These are phyloP conservation scores for Tetrahymena elliotti DNA, from an alignment of 73 alveolate genomes.

Conservation along the genomic window DNA sequence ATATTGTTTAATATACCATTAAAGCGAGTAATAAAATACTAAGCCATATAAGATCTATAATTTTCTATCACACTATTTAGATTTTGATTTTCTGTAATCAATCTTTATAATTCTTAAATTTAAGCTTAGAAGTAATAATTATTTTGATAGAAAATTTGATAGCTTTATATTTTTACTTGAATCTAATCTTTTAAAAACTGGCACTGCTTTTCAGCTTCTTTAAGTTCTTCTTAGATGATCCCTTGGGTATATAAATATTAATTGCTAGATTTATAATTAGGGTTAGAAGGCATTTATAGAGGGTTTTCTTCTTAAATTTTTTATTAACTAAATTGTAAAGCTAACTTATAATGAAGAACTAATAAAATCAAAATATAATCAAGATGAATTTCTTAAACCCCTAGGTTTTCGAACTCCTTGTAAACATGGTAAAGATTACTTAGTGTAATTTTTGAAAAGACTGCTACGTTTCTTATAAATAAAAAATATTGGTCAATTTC, in stretches of 20 bases:
- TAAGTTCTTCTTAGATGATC: not conserved
- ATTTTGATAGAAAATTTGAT: not conserved
- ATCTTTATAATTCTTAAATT: not conserved
- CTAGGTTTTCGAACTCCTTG: not conserved
- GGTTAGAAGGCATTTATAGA: not conserved
- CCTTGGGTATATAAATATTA: not conserved
- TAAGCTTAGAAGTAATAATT: not conserved
- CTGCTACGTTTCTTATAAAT: not conserved
- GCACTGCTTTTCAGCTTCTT: not conserved
- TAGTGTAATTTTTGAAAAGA: not conserved
- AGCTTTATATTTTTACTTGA: not conserved
- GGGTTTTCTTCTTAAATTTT: not conserved
- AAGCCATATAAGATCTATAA: not conserved
- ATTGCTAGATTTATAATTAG: not conserved
- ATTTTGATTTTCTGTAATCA: not conserved
- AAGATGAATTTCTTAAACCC: not conserved
- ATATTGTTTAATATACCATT: not conserved
- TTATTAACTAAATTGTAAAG: not conserved
- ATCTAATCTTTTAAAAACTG: not conserved
- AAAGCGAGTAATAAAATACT: not conserved
- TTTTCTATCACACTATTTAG: not conserved
- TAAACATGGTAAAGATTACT: not conserved
- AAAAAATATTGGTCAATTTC: not conserved
- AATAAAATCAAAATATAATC: not conserved
- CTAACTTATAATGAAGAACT: not conserved